Conservation (phyloP, 345 rosid species). For the Anastatica hierochuntica region DNA sequence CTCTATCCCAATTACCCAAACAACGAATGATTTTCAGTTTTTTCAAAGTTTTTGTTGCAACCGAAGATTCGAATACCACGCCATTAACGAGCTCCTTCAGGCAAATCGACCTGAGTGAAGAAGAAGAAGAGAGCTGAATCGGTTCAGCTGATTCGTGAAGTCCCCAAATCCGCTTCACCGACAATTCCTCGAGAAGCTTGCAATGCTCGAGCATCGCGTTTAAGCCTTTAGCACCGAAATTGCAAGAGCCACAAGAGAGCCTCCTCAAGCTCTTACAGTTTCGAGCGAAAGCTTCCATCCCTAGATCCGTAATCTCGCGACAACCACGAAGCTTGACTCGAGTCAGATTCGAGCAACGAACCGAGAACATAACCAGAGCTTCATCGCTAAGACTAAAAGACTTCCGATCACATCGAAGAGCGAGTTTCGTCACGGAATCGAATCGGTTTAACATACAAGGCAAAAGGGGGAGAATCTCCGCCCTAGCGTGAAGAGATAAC, state of each 20-base stretch:
- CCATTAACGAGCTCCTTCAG: slow-evolving; percentile 78
- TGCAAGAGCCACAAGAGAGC: slow-evolving; percentile 61
- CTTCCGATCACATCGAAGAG: slow-evolving; percentile 60
- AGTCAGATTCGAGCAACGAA: slow-evolving; percentile 48
- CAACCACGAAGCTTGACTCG: slow-evolving; percentile 87
- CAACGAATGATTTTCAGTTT: slow-evolving; percentile 67
- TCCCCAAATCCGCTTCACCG: slow-evolving; percentile 68
- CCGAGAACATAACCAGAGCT: slow-evolving; percentile 41
- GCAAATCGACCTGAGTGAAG: slow-evolving; percentile 48
- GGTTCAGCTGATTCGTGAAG: slow-evolving; percentile 35
- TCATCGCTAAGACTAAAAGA: slow-evolving; percentile 53
- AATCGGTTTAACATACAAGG: slow-evolving; percentile 49
- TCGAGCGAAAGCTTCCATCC: slow-evolving; percentile 47
- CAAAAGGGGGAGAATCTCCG: slow-evolving; percentile 35
- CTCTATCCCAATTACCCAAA: slow-evolving; percentile 70
- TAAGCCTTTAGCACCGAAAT: slow-evolving; percentile 56
- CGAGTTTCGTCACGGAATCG: slow-evolving; percentile 53
- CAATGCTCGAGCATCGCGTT: slow-evolving; percentile 61
- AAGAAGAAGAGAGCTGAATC: slow-evolving; percentile 32
- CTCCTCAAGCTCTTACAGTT: slow-evolving; percentile 47
- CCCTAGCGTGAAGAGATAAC: slow-evolving; percentile 48
- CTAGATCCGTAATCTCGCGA: too few species aligned
- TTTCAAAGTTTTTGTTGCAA: slow-evolving; percentile 38
- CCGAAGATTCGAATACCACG: slow-evolving; percentile 52
- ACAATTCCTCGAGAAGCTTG: slow-evolving; percentile 52